phyloP scores from a whole-genome alignment of 2,329 filamentous ascomycete genomes.

The Rhytidhysteron rufulum region DNA sequence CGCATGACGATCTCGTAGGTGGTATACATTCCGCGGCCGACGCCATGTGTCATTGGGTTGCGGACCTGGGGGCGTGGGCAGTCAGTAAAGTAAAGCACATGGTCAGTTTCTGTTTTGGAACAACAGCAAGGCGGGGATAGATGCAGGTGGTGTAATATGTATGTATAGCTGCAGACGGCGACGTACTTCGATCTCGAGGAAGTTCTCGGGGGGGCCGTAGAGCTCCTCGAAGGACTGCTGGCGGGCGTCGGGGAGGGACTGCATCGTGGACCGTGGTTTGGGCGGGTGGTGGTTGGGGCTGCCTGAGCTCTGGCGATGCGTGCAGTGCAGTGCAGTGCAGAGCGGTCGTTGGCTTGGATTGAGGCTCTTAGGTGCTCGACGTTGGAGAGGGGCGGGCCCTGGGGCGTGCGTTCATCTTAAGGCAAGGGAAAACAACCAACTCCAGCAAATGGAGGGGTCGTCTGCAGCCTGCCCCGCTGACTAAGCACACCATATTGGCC shows the following conservation, averaged over 20 bases:
- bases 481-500: too few species aligned
- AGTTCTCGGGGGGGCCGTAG: slow-evolving; percentile 97
- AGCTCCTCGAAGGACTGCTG: slow-evolving; percentile 98
- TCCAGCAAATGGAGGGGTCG: too few species aligned
- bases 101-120: not conserved
- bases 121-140: too few species aligned
- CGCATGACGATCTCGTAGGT: slow-evolving; percentile 97
- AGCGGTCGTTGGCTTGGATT: not conserved
- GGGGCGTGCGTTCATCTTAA: too few species aligned
- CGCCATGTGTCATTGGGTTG: slow-evolving; percentile 90
- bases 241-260: slow-evolving; percentile 64
- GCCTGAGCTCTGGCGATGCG: not conserved
- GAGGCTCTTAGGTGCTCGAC: too few species aligned
- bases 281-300: not conserved
- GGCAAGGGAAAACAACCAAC: too few species aligned
- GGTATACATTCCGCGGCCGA: slow-evolving; percentile 94
- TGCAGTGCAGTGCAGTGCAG: not conserved
- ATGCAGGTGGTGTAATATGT: slow-evolving; percentile 1
- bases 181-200: slow-evolving; percentile 84
- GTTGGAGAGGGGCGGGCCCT: too few species aligned
- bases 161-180: not conserved
- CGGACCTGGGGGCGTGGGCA: slow-evolving; percentile 61
- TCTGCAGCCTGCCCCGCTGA: too few species aligned
- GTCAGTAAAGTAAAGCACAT: slow-evolving; percentile 13
- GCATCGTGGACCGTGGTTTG: slow-evolving; percentile 41